Base-by-base conservation (phyloP, 2,329 filamentous ascomycete genomes). In the Juglanconis juglandina region DNA sequence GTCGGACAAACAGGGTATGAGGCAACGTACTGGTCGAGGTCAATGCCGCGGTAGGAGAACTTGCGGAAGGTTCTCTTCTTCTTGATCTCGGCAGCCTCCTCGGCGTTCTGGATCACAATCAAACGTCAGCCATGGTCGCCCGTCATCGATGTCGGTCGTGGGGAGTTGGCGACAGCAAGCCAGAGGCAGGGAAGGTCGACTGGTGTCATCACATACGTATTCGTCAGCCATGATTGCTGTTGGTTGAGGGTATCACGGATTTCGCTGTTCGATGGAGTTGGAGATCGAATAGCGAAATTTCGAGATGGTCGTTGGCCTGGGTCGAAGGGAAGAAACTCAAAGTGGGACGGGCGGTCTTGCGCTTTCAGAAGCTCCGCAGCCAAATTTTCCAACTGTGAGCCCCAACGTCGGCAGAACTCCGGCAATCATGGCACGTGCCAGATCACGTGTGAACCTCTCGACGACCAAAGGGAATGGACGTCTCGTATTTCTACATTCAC, bases 21-120 rank as follows among this genome's bases (percentile, higher is more conserved):
- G 42, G 56, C 41, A 69, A 84, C 92, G 76, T 93, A 97, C 94
- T 96, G 91, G 81, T 99, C 95, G 80, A 99, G 93, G 82, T 99
- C 95, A 81, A 99, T 91, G 77, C 95, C 95, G 79, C 95, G 91
- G 91, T 97, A 99, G 72, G 93, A 95, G 80, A 98, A 99, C 90
- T 98, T 99, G 85, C 92, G 91, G 91, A 98, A 97, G 73, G 92
- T 85, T 94, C 95, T 96, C 86, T 90, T 96, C 87, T 91, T 96
- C 92, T 98, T 99, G 82, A 99, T 85, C 91, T 97, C 95, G 79
- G 92, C 94, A 82, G 94, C 94, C 87, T 95, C 91, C 86, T 96
- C 92, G 79, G 93, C 89, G 85, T 97, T 94, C 92, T 96, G 74
- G 72, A 63, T 44, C 51, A 49, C 53, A 34, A 54, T 49, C 49